Percentiles rank a stretch among this genome's conserved stretches.
Conservation (phyloP, 768 basidiomycete genomes). For the Punctularia strigosozonata region DNA sequence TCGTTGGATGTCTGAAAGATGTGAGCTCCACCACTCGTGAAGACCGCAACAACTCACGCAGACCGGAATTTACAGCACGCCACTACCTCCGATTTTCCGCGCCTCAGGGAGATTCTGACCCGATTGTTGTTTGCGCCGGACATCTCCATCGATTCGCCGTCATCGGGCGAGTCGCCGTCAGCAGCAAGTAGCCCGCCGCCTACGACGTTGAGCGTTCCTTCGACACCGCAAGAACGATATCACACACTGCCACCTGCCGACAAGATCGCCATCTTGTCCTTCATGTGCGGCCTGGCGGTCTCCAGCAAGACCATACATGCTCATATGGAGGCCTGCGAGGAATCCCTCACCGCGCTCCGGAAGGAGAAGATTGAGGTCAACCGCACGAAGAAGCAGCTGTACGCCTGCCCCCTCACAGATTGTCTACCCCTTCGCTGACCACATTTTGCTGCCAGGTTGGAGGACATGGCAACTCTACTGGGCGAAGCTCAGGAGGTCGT, state of each 20-base stretch:
- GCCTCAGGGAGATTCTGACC: constrained; percentile 58
- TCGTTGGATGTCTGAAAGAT: constrained; percentile 82
- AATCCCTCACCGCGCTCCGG: constrained; percentile 79
- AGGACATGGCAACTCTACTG: constrained; percentile 59
- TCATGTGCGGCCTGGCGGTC: constrained; percentile 82
- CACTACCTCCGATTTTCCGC: constrained; percentile 58
- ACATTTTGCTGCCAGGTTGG: constrained; percentile 31
- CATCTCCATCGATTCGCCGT: constrained; percentile 25
- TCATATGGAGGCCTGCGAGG: constrained; percentile 86
- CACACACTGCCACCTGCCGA: constrained; percentile 60
- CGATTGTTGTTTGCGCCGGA: constrained; percentile 64
- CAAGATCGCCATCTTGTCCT: constrained; percentile 76
- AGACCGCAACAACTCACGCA: neutral
- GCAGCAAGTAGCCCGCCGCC: constrained; percentile 31
- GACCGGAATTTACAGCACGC: constrained; percentile 44
- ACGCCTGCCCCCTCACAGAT: constrained; percentile 22
- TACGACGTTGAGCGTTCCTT: constrained; percentile 24
- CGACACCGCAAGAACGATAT: constrained; percentile 61
- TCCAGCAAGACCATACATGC: constrained; percentile 82
- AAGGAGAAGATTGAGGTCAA: constrained; percentile 97
- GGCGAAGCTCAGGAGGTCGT: constrained; percentile 43
- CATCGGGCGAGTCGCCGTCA: constrained; percentile 32
- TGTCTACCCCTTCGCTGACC: constrained; percentile 4
- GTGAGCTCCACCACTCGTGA: constrained; percentile 32
- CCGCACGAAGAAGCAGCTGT: constrained; percentile 81